Conservation (phyloP, 352 stramenopile species). For the Pythium volutum region DNA sequence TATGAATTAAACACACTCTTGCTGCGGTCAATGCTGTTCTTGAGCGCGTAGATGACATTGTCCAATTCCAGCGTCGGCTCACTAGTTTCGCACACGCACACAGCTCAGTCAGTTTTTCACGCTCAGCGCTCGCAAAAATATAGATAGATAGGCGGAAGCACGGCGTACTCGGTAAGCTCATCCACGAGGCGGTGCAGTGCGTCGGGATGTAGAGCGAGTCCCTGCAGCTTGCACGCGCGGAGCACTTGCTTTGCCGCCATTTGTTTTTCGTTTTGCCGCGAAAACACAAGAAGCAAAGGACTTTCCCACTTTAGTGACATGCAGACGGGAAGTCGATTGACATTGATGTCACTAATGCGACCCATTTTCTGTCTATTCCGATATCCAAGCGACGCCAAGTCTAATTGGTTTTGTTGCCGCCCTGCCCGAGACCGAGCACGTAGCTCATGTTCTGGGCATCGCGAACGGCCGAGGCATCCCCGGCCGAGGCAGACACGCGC, state of each 20-base stretch:
- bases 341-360: slow-evolving; percentile 11
- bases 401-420: slow-evolving; percentile 75
- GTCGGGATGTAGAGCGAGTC: slow-evolving; percentile 73
- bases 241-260: slow-evolving; percentile 81
- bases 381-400: slow-evolving; percentile 4
- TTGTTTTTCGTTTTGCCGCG: slow-evolving; percentile 13
- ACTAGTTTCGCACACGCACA: slow-evolving; percentile 29
- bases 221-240: slow-evolving; percentile 82
- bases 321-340: slow-evolving; percentile 6
- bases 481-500: slow-evolving; percentile 60
- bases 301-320: slow-evolving; percentile 3
- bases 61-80: slow-evolving; percentile 74
- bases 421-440: slow-evolving; percentile 76
- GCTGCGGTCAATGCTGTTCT: slow-evolving; percentile 88
- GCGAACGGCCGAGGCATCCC: slow-evolving; percentile 68
- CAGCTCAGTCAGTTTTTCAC: neutral
- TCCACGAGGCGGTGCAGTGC: slow-evolving; percentile 58
- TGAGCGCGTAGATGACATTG: slow-evolving; percentile 82
- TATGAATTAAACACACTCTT: slow-evolving; percentile 54
- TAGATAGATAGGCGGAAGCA: neutral
- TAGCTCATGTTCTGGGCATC: slow-evolving; percentile 89
- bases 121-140: neutral
- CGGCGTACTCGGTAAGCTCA: slow-evolving; percentile 55
- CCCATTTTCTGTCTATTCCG: slow-evolving; percentile 13
- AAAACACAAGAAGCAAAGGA: slow-evolving; percentile 5